A percentile compares a stretch with the other conserved stretches of the same genome.
Conservation (phyloP, 805 yeast genomes). For the Cyberlindnera samutprakarnensis region DNA sequence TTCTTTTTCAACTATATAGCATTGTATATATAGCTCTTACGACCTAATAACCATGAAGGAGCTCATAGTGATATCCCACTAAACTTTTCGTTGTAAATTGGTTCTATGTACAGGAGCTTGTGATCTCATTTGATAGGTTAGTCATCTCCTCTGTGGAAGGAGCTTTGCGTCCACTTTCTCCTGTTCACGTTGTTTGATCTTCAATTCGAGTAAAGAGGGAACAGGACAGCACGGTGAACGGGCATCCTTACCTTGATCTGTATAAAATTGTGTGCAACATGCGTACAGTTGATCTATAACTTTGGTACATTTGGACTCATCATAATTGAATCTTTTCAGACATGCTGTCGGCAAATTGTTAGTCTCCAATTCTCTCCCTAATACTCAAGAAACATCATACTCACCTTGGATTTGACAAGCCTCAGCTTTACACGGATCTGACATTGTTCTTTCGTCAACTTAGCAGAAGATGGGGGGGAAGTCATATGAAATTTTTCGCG, state of each 20-base stretch:
- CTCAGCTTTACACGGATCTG: conserved; percentile 61
- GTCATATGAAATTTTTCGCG: too few relatives aligned
- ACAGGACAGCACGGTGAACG: conserved; percentile 74
- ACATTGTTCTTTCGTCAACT: too few relatives aligned
- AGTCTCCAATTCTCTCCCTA: too few relatives aligned
- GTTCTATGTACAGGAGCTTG: not conserved
- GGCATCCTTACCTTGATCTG: conserved; percentile 48
- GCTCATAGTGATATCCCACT: too few relatives aligned
- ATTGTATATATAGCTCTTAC: not conserved
- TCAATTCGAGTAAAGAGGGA: conserved; percentile 51
- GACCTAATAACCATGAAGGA: not conserved
- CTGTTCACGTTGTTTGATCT: conserved; percentile 54
- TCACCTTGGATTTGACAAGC: conserved; percentile 77
- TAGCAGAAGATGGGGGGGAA: too few relatives aligned
- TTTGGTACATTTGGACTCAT: conserved; percentile 68
- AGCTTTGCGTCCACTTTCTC: conserved; percentile 55
- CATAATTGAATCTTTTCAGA: conserved; percentile 48
- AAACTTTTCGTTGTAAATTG: too few relatives aligned
- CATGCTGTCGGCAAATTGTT: conserved; percentile 54
- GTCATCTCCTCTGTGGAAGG: conserved; percentile 15
- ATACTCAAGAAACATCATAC: too few relatives aligned
- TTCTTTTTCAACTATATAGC: conserved; percentile 1
- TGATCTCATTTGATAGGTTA: too few relatives aligned
- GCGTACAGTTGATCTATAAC: conserved; percentile 63
- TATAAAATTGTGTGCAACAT: conserved; percentile 68